Base-by-base conservation (phyloP, 2,329 filamentous ascomycete species). In the Aspergillaceae sp. region DNA sequence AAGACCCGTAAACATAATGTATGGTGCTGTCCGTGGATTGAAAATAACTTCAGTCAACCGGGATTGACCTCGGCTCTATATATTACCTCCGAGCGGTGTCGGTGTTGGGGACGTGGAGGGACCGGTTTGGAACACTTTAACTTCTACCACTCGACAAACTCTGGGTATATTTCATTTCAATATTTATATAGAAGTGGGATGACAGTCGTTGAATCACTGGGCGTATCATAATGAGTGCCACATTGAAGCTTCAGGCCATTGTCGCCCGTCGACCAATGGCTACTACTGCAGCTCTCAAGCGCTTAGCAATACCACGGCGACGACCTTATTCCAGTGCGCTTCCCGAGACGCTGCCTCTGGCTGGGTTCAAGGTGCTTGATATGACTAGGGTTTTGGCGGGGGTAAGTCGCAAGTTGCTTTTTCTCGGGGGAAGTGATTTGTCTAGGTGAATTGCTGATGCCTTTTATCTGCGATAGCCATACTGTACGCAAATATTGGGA, bases 371-470 rank as follows among this genome's bases (percentile, higher is more conserved):
- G 46, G 90, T 97, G 9, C 76, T 98, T 51, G 92, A 98, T 65
- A 94, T 98, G 89, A 97, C 91, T 3, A 80, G 92, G 70, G 92
- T 98, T 1, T 72, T 98, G 53, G 92, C 92, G 52, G 92, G 92
- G 47, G 91, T 96, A 74, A 70, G 84, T 76, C 9, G 46, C 48
- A 37, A 2, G 11, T 43, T 37, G 27, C 29, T 9, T 32, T 32
- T 29, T 10, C 3, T 26, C 19, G 19, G 19, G 19, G 19, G 19
- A 19, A 19, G 19, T 38, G 26, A 28, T 26, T 26, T 29, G 38
- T 30, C 5, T 41, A 11, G 43, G 44, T 49, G 42, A 43, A 36
- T 19, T 48, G 27, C 48, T 51, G 43, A 56, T 44, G 45, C 41
- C 50, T 40, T 8, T 9, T 37, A 41, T 40, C 32, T 49, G 43